Evolutionary conservation across 2,329 filamentous ascomycete genomes (phyloP), one percentile per base, ranked within the genome.

Genomic region (Pestalotiopsis sp.): DNA sequence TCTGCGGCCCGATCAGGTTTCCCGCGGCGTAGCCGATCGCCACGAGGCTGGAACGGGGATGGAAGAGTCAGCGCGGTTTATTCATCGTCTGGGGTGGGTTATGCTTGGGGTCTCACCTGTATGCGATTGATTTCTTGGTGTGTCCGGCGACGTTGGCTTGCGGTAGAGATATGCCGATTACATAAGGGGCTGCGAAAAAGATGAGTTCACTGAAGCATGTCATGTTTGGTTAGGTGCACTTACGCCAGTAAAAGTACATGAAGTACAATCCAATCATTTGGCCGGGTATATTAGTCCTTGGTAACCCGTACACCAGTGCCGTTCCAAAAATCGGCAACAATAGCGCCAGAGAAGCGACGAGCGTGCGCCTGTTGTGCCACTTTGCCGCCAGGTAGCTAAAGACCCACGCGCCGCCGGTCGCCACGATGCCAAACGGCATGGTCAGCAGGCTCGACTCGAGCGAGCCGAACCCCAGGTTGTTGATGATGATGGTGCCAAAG

Each of bases 1-100:
- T 81, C 70, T 82, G 81, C 1, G 81, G 81, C 0, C 81, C 81
- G 64, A 83, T 81, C 1, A 83, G 70, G 68, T 82, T 82, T 3
- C 80, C 80, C 1, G 80, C 76, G 3, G 78, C 79, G 68, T 80
- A 83, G 3, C 78, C 81, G 45, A 83, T 78, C 49, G 79, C 79
- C 3, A 81, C 73, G 27, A 81, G 77, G 27, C 79, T 66, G 27
- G 13, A 12, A 17, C 7, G 7, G 2, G 31, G 6, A 25, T 14
- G 31, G 38, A 4, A 1, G 6, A 59, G 20, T 27, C 6, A 13
- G 55, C 20, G 17, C 3, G 25, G 4, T n/a, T 13, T 6, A 27
- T 6, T 27, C 23, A n/a, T 4, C 20, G 20, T 58, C 27, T 12
- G 55, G 7, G 14, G 25, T 45, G 4, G 20, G 31, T 2, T 36